Evolutionary conservation across 805 yeast genomes (phyloP).

Genomic region (Wickerhamiella dianesei): DNA sequence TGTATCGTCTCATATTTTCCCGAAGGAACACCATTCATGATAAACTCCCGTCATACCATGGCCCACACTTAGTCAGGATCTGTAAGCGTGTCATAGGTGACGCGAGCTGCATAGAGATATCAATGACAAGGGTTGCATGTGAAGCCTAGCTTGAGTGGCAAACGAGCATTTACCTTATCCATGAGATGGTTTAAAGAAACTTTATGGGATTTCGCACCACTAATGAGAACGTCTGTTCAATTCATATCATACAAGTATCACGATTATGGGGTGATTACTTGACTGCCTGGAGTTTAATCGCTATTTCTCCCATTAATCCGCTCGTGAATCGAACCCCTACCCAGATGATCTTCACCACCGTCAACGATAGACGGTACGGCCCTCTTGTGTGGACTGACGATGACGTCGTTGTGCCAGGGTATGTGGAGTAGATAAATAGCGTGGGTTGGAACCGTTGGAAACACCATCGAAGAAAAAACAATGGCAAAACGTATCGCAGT

Average conservation of each 20-base stretch:
- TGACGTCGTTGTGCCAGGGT: neutral
- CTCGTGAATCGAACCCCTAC: neutral
- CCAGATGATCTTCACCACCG: neutral
- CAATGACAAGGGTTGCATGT: no score
- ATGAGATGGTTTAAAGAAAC: no score
- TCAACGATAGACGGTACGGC: neutral
- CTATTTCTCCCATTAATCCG: neutral
- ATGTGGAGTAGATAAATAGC: neutral
- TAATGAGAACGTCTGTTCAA: neutral
- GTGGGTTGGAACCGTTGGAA: no score
- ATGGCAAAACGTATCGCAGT: constrained; percentile 10
- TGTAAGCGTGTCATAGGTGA: no score
- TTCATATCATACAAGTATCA: neutral
- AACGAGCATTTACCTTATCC: no score
- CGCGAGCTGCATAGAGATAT: no score
- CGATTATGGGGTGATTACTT: neutral
- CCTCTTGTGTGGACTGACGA: neutral
- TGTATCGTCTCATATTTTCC: constrained; percentile 84
- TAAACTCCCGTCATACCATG: no score
- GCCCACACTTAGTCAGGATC: no score
- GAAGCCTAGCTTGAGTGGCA: no score
- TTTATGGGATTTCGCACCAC: no score
- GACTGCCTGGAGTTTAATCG: no score
- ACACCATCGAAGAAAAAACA: no score
- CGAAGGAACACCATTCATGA: neutral